phyloP scores from a whole-genome alignment of 495 filamentous ascomycete species.

The Amniculicola lignicola region DNA sequence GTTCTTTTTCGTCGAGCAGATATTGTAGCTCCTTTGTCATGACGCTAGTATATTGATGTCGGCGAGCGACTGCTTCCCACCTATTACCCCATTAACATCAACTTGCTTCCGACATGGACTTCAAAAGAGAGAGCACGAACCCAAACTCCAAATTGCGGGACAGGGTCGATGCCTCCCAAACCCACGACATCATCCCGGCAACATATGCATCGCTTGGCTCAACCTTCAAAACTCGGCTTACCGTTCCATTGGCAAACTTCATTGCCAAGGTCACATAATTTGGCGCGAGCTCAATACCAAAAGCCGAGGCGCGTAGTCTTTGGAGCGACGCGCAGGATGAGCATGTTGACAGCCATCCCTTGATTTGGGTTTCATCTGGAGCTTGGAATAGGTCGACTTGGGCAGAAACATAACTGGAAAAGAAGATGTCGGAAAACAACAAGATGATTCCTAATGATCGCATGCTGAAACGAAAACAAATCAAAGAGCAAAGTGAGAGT shows the following conservation, averaged over 20 bases:
- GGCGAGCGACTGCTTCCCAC: background rate
- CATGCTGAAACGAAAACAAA: no score
- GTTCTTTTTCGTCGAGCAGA: background rate
- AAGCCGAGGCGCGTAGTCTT: background rate
- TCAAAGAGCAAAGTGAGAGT: no score
- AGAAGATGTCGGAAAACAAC: no score
- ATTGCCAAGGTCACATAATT: background rate
- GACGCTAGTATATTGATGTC: background rate
- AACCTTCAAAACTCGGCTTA: background rate
- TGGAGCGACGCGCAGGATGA: background rate
- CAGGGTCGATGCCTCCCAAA: no score
- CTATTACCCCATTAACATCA: background rate
- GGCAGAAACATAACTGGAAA: no score
- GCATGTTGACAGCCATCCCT: background rate
- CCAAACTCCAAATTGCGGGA: no score
- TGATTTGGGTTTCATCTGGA: background rate
- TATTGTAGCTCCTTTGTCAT: background rate
- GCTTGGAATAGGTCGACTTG: no score
- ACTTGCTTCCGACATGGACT: no score
- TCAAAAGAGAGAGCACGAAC: no score
- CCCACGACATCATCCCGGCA: no score
- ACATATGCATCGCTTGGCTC: no score
- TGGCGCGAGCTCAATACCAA: conserved; percentile 4
- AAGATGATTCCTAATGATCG: no score
- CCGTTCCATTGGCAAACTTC: background rate